phyloP scores from a whole-genome alignment of 2,329 filamentous ascomycete species.

The Cordyceps cicadae region DNA sequence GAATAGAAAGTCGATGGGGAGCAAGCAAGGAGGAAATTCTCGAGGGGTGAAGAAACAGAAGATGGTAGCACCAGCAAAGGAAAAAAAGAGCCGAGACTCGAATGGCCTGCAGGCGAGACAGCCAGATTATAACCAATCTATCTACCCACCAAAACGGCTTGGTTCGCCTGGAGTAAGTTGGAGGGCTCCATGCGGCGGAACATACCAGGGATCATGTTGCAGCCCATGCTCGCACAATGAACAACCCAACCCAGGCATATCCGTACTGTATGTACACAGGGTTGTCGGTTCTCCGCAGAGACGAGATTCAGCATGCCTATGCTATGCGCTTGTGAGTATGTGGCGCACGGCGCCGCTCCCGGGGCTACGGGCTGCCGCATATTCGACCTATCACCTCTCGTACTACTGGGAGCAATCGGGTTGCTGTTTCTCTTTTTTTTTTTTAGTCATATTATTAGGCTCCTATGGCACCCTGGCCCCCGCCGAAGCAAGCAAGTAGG shows the following conservation, averaged over 20 bases:
- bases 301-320: background rate
- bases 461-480: background rate
- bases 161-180: background rate
- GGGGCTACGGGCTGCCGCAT: background rate
- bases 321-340: background rate
- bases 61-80: conserved; percentile 3
- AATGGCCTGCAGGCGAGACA: conserved; percentile 3
- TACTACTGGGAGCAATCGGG: no score
- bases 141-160: no score
- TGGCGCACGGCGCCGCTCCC: background rate
- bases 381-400: background rate
- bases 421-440: background rate
- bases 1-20: background rate
- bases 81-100: conserved; percentile 9
- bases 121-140: conserved; percentile 6
- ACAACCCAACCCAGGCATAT: background rate
- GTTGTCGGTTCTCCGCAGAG: background rate
- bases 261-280: background rate
- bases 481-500: background rate
- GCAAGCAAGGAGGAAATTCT: background rate
- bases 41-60: background rate
- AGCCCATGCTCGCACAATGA: background rate
- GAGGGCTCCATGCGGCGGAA: background rate
- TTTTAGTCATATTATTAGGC: background rate
- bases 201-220: background rate